Conservation (phyloP, 192 early-diverging fungal genomes). For the Coemansia sp. region DNA sequence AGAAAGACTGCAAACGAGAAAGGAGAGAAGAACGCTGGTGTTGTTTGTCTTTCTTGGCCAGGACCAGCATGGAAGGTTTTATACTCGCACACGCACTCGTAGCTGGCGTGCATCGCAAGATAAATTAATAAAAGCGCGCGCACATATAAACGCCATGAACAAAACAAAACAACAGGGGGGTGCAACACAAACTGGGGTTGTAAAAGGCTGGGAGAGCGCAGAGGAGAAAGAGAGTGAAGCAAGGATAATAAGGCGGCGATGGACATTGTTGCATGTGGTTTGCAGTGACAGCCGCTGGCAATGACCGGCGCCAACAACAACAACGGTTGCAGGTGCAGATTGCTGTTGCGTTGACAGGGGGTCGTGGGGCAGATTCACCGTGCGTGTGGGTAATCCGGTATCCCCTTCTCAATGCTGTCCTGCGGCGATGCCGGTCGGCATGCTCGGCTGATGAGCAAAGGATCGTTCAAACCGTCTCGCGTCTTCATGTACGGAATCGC, state of each 20-base stretch:
- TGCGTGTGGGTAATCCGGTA: slow-evolving; percentile 7
- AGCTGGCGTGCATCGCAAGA: slow-evolving; percentile 11
- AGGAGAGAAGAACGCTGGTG: slow-evolving; percentile 5
- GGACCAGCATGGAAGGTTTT: slow-evolving; percentile 3
- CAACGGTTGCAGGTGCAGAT: slow-evolving; percentile 15
- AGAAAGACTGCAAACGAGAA: background rate
- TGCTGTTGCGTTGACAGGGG: slow-evolving; percentile 18
- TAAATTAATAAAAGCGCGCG: slow-evolving; percentile 29
- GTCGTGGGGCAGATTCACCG: slow-evolving; percentile 8
- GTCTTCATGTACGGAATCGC: slow-evolving; percentile 9
- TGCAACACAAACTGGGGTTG: background rate
- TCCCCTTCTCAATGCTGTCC: slow-evolving; percentile 1
- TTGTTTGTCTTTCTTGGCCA: background rate
- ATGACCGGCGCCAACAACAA: slow-evolving; percentile 18
- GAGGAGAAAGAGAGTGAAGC: slow-evolving; percentile 12
- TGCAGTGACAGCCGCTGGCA: slow-evolving; percentile 26
- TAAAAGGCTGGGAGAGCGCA: slow-evolving; percentile 6
- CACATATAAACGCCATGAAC: slow-evolving; percentile 14
- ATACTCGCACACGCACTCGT: slow-evolving; percentile 9
- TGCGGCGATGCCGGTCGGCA: background rate
- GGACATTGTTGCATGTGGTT: slow-evolving; percentile 37
- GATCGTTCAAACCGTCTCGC: slow-evolving; percentile 7
- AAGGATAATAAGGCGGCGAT: slow-evolving; percentile 38
- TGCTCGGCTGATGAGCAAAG: slow-evolving; percentile 6
- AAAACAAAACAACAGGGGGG: slow-evolving; percentile 5